Conservation (phyloP, 176 grass and related monocot genomes). For the Lolium perenne region DNA sequence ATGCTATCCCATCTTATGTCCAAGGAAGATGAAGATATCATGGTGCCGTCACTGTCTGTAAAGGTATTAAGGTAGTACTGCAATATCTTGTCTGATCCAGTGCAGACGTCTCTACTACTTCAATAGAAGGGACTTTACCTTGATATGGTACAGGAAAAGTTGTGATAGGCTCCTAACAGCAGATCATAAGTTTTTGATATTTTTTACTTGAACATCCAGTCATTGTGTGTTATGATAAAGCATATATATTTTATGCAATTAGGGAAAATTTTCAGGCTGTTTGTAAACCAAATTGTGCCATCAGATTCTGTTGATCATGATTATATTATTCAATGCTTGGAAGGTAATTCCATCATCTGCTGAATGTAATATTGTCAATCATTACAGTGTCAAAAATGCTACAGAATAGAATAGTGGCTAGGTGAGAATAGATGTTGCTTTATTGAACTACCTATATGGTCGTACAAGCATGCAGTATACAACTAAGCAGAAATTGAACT, state of each 20-base stretch:
- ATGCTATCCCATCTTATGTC: slow-evolving; percentile 42
- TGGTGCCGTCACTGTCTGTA: slow-evolving; percentile 36
- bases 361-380: slow-evolving; percentile 16
- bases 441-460: slow-evolving; percentile 24
- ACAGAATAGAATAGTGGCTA: slow-evolving; percentile 14
- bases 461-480: neutral
- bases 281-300: slow-evolving; percentile 52
- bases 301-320: slow-evolving; percentile 33
- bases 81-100: slow-evolving; percentile 23
- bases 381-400: slow-evolving; percentile 18
- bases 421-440: slow-evolving; percentile 11
- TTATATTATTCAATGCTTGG: slow-evolving; percentile 40
- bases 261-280: slow-evolving; percentile 33
- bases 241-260: slow-evolving; percentile 34
- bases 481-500: slow-evolving; percentile 12
- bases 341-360: slow-evolving; percentile 29
- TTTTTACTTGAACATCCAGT: slow-evolving; percentile 41
- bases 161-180: slow-evolving; percentile 34
- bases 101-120: neutral
- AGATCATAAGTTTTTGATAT: slow-evolving; percentile 18
- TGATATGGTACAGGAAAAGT: slow-evolving; percentile 18
- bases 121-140: slow-evolving; percentile 27
- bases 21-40: slow-evolving; percentile 64
- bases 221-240: slow-evolving; percentile 50
- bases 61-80: slow-evolving; percentile 19